Base-by-base conservation (phyloP, 805 yeast species). In the Saturnispora zaruensis region DNA sequence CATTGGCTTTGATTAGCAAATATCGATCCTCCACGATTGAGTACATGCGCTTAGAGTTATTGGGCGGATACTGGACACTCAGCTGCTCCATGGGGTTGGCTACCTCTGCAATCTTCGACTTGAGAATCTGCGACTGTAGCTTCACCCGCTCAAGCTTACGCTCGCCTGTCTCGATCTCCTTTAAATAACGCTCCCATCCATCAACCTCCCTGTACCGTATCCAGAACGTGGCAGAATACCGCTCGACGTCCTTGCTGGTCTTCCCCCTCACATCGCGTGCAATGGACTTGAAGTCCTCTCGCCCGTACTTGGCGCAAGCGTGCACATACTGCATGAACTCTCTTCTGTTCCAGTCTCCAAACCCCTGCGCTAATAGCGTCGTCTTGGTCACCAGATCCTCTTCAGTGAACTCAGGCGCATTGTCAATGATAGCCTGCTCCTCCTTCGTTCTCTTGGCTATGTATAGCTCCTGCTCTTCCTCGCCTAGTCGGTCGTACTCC, bases 81-180 rank as follows among this genome's bases (percentile, higher is more conserved):
- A 86, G 66, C 41, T 82, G 81, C 42, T 79, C 79, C 21, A 84
- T 61, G 0, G 90, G 89, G 51, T 75, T 77, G n/a, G 70, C 69
- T 40, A 73, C 69, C 49, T 72, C 75, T 43, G 72, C 72, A 55
- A 84, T 66, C 56, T 84, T 84, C 30, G 64, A 66, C 2, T 71
- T 72, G 34, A 85, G 66, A 8, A 82, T 66, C 46, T 68, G 71
- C 52, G 81, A 78, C 59, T 85, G 91, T 38, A 72, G 67, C 33
- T 66, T 62, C 21, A 79, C 61, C 55, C 74, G 80, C 42, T 77
- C 80, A 7, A 75, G 65, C 57, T 84, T 84, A 68, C 78, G 80
- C 58, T 84, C 90, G 54, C 88, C 87, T 41, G 77, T 67, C 58
- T 84, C 89, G 53, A 86, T 84, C 53, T 82, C 87, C n/a, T 76